Percentiles rank a stretch among this genome's conserved stretches.
Conservation (phyloP, 2,329 filamentous ascomycete genomes). For the Fusarium humuli region DNA sequence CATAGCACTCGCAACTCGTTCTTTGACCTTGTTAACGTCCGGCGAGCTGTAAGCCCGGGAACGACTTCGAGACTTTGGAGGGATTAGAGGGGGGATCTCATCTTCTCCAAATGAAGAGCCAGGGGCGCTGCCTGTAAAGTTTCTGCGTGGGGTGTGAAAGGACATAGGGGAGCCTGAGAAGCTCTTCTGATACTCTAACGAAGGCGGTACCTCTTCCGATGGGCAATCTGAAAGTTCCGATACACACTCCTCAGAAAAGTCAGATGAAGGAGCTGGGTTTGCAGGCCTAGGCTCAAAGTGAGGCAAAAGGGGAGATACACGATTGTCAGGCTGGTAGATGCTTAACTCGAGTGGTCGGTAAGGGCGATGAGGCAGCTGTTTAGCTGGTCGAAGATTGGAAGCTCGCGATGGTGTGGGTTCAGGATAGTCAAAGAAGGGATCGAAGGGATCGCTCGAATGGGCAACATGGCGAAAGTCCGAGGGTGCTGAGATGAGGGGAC, state of each 20-base stretch:
- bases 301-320: conserved; percentile 67
- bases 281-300: conserved; percentile 58
- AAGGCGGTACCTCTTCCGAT: conserved; percentile 48
- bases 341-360: conserved; percentile 69
- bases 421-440: conserved; percentile 50
- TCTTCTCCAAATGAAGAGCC: conserved; percentile 44
- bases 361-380: conserved; percentile 46
- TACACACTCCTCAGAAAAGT: conserved; percentile 51
- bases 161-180: conserved; percentile 61
- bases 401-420: conserved; percentile 38
- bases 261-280: conserved; percentile 48
- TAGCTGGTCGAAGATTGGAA: conserved; percentile 42
- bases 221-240: conserved; percentile 43
- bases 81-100: conserved; percentile 52
- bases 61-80: conserved; percentile 55
- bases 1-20: conserved; percentile 67
- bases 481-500: conserved; percentile 68
- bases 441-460: conserved; percentile 50
- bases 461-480: conserved; percentile 70
- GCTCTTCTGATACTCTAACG: conserved; percentile 56
- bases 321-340: conserved; percentile 57
- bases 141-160: conserved; percentile 66
- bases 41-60: conserved; percentile 59
- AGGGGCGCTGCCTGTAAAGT: conserved; percentile 44
- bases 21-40: conserved; percentile 63